Conservation (phyloP, 148 eudicot species). For the Vaccinium macrocarpon region DNA sequence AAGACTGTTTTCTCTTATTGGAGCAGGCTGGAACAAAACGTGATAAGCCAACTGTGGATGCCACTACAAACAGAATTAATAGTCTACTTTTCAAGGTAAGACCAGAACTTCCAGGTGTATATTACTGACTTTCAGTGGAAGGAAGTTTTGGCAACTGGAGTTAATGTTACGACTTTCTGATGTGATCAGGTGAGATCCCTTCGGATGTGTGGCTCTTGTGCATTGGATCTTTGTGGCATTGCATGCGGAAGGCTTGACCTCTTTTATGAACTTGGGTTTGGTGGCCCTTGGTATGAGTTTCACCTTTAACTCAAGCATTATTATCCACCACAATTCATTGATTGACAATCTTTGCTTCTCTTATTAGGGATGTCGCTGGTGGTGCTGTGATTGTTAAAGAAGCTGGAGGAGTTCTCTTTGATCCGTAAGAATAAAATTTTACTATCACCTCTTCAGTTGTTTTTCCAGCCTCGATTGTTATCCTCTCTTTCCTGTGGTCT, state of each 20-base stretch:
- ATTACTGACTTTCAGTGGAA: not conserved
- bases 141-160: not conserved
- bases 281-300: constrained; percentile 78
- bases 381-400: constrained; percentile 82
- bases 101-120: not conserved
- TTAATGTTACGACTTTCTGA: constrained; percentile 3
- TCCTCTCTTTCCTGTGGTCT: not conserved
- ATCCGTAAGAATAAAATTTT: constrained; percentile 46
- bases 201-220: constrained; percentile 92
- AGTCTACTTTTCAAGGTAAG: constrained; percentile 82
- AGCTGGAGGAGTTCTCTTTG: constrained; percentile 84
- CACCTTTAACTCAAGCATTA: constrained; percentile 1
- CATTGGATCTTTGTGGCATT: constrained; percentile 84
- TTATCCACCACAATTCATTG: not conserved
- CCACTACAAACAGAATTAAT: constrained; percentile 68
- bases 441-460: not conserved
- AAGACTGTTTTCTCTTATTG: constrained; percentile 15
- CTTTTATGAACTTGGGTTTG: constrained; percentile 68
- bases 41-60: constrained; percentile 66
- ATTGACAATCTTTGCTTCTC: not conserved
- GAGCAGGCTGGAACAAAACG: constrained; percentile 73
- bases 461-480: not conserved
- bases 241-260: constrained; percentile 91
- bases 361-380: constrained; percentile 81
- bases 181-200: constrained; percentile 80